Evolutionary conservation across 176 grass and related monocot genomes (phyloP).

Genomic region (Carex parvula): DNA sequence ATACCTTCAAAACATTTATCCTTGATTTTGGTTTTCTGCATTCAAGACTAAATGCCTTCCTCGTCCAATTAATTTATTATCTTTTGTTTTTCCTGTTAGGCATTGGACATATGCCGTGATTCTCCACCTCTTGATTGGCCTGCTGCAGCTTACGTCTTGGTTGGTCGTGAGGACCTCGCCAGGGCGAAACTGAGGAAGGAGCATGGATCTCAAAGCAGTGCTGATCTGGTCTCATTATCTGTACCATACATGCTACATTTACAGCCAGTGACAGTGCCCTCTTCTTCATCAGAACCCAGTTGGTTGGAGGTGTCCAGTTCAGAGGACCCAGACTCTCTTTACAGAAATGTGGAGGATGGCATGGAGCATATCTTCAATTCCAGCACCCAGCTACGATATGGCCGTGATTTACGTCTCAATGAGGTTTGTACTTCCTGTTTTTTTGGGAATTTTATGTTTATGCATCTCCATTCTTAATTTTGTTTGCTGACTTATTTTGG

Average conservation of each 20-base stretch:
- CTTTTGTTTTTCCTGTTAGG: constrained; percentile 31
- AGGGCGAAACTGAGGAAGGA: constrained; percentile 55
- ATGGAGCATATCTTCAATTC: constrained; percentile 98
- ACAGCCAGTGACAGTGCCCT: constrained; percentile 72
- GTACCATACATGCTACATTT: constrained; percentile 97
- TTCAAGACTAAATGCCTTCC: background rate
- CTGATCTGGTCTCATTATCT: constrained; percentile 69
- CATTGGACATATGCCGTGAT: constrained; percentile 83
- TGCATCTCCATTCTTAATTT: constrained; percentile 17
- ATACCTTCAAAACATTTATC: background rate
- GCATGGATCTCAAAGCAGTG: constrained; percentile 44
- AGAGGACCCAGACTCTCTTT: constrained; percentile 68
- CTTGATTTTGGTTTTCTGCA: background rate
- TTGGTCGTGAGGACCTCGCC: constrained; percentile 89
- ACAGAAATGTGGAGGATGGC: constrained; percentile 84
- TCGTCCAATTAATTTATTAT: constrained; percentile 11
- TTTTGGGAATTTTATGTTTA: constrained; percentile 26
- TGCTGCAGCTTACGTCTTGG: constrained; percentile 70
- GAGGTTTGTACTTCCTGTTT: constrained; percentile 53
- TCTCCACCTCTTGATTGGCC: constrained; percentile 88
- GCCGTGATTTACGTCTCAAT: constrained; percentile 87
- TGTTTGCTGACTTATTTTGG: background rate
- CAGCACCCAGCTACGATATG: constrained; percentile 77
- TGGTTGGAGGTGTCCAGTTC: constrained; percentile 58
- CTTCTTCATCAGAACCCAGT: constrained; percentile 50